Evolutionary conservation across 176 grass and related monocot genomes (phyloP).

Genomic region (Hordeum vulgare): MorexV3_pseudomolecules_assembly NC_058519.1:627434653-627435152

Average conservation of each 20-base stretch:
- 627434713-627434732: constrained; percentile 29
- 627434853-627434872: neutral
- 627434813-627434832: constrained; percentile 11
- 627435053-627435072: constrained; percentile 35
- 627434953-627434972: neutral
- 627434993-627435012: neutral
- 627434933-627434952: too few species aligned
- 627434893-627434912: neutral
- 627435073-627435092: constrained; percentile 16
- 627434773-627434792: constrained; percentile 11
- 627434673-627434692: constrained; percentile 33
- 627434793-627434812: constrained; percentile 24
- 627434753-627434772: constrained; percentile 26
- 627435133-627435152: constrained; percentile 27
- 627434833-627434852: neutral
- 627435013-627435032: neutral
- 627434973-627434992: neutral
- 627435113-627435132: constrained; percentile 14
- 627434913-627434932: neutral
- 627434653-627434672: constrained; percentile 31
- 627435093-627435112: constrained; percentile 38
- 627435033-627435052: constrained; percentile 35
- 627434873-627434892: neutral
- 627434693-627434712: constrained; percentile 39
- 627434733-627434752: constrained; percentile 37